A percentile compares a stretch with the other conserved stretches of the same genome.
Conservation (phyloP, 345 rosid species). For the Lepidium africanum region DNA sequence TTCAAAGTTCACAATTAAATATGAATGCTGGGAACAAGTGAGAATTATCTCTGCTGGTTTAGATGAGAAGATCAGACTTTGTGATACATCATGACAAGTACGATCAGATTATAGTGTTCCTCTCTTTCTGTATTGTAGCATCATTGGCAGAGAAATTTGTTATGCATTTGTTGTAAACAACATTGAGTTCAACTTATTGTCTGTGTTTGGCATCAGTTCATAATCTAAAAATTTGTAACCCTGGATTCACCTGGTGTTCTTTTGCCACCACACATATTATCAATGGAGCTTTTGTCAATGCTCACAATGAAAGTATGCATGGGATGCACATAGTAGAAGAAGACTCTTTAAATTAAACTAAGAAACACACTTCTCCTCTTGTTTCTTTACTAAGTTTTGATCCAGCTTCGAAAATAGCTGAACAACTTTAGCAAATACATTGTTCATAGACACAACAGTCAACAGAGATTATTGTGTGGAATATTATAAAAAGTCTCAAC, state of each 20-base stretch:
- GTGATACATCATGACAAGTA: too few relatives aligned
- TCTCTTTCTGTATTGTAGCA: too few relatives aligned
- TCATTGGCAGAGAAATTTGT: slow-evolving; percentile 32
- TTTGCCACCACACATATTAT: slow-evolving; percentile 21
- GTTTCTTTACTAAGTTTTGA: background rate
- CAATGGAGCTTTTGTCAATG: slow-evolving; percentile 40
- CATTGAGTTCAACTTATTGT: background rate
- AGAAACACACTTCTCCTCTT: slow-evolving; percentile 27
- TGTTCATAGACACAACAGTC: background rate
- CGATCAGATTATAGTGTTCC: too few relatives aligned
- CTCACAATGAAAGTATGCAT: slow-evolving; percentile 48
- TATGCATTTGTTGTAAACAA: slow-evolving; percentile 43
- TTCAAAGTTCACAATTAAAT: slow-evolving; percentile 24
- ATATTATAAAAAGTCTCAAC: background rate
- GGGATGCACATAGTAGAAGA: slow-evolving; percentile 47
- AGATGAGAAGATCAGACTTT: too few relatives aligned
- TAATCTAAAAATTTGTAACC: background rate
- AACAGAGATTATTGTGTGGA: background rate
- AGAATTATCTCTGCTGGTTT: too few relatives aligned
- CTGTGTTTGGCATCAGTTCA: slow-evolving; percentile 18
- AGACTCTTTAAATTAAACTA: slow-evolving; percentile 25
- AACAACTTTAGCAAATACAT: background rate
- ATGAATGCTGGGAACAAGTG: background rate
- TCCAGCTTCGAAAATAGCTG: slow-evolving; percentile 39
- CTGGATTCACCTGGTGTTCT: background rate